Evolutionary conservation across 805 yeast genomes (phyloP).

Genomic region (Candida loeiensis): DNA sequence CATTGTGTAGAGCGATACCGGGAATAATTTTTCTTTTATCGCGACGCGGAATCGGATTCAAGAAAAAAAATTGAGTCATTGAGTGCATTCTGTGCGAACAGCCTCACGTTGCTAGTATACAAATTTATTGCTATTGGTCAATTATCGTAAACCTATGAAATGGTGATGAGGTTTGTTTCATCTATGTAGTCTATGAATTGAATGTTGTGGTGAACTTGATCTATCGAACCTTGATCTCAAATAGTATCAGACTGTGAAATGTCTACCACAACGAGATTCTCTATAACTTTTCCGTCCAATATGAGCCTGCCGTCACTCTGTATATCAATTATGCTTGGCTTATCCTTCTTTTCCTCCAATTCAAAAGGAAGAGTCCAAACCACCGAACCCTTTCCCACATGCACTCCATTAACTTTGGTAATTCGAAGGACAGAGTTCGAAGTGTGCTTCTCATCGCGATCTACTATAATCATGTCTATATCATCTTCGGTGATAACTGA

Average conservation of each 20-base stretch:
- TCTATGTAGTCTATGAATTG: neutral
- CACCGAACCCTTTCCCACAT: slow-evolving; percentile 17
- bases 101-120: too few relatives aligned
- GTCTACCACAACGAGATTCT: slow-evolving; percentile 23
- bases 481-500: slow-evolving; percentile 25
- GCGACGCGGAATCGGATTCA: neutral
- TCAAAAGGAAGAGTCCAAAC: slow-evolving; percentile 32
- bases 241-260: too few relatives aligned
- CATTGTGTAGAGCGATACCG: slow-evolving; percentile 7
- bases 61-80: neutral
- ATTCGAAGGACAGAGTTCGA: slow-evolving; percentile 22
- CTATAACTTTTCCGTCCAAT: slow-evolving; percentile 27
- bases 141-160: too few relatives aligned
- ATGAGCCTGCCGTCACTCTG: slow-evolving; percentile 22
- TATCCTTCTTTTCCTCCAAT: neutral
- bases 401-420: slow-evolving; percentile 32
- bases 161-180: too few relatives aligned
- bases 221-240: neutral
- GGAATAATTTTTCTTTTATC: neutral
- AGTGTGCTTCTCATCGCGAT: slow-evolving; percentile 10
- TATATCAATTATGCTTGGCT: slow-evolving; percentile 12
- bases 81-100: too few relatives aligned
- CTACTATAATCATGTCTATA: slow-evolving; percentile 13
- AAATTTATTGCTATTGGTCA: too few relatives aligned
- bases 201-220: neutral